Base-by-base conservation (phyloP, 2,329 filamentous ascomycete genomes). In the Epichloe gansuensis region DNA sequence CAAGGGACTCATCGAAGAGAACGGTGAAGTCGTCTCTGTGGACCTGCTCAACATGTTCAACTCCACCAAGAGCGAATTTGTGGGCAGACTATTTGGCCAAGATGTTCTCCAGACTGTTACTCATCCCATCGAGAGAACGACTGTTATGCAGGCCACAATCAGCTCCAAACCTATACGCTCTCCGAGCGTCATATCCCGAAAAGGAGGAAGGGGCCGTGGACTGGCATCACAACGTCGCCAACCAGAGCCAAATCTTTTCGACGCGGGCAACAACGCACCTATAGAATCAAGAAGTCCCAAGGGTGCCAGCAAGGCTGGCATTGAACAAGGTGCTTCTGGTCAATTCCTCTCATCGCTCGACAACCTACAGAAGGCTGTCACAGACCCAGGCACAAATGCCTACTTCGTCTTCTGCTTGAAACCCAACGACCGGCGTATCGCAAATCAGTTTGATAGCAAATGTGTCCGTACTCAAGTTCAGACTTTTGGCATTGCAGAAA, bases 401-500 rank as follows among this genome's bases (percentile, higher is more conserved):
- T 98, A 98, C 69, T 97, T 96, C 61, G 81, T 98, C 45, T 96
- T 98, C 69, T 98, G 93, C 63, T 72, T 98, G 57, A 98, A 98
- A 70, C 91, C 93, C 23, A 98, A 98, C 61, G 93, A 98, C 66
- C 81, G 93, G 51, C 83, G 93, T 48, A 98, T 98, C 59, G 91
- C 93, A 56, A 98, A 98, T 60, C 93, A 98, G 64, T 98, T 97
- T 61, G 93, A 98, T 68, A 96, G 90, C 78, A 97, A 97, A 69
- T 98, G 93, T 65, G 93, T 98, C 23, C 84, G 93, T 4, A 88
- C 87, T 11, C 93, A 98, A 65, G 80, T 98, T 1, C 91, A 97
- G 65, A 95, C 90, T 0, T 88, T 97, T 60, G 93, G 93, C 35
- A 95, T 98, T 62, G 91, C 91, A 1, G 93, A 98, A 65, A 96